Evolutionary conservation across 139 green algal genomes (phyloP).

Genomic region (Chlorella vulgaris): DNA sequence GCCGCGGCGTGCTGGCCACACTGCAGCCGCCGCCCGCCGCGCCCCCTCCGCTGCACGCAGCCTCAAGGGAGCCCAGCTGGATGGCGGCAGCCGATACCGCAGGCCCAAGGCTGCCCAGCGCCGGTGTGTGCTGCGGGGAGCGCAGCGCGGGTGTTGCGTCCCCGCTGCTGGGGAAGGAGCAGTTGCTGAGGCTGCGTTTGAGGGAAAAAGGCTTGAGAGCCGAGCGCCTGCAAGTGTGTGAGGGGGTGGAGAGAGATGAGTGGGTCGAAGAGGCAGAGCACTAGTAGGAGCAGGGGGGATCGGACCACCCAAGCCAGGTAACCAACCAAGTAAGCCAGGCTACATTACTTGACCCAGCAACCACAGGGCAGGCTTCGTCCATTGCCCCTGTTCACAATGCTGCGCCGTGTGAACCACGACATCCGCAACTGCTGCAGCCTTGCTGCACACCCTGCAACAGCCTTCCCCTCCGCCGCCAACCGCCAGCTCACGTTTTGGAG

Average conservation of each 20-base stretch:
- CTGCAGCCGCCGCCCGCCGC: neutral
- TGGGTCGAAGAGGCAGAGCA: too few relatives aligned
- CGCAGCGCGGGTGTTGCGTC: slow-evolving; percentile 22
- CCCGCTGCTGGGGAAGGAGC: slow-evolving; percentile 17
- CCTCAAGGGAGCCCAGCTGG: too few relatives aligned
- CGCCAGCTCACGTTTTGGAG: slow-evolving; percentile 11
- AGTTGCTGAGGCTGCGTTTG: slow-evolving; percentile 6
- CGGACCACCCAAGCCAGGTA: too few relatives aligned
- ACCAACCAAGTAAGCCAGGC: too few relatives aligned
- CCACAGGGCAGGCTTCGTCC: too few relatives aligned
- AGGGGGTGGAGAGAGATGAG: neutral
- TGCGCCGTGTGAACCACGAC: neutral
- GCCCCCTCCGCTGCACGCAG: neutral
- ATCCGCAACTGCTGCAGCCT: neutral
- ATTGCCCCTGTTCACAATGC: too few relatives aligned
- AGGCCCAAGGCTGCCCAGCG: neutral
- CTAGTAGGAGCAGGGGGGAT: too few relatives aligned
- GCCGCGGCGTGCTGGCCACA: neutral
- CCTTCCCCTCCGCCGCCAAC: neutral
- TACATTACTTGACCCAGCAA: too few relatives aligned
- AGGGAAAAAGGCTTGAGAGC: neutral
- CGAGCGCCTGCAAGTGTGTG: neutral
- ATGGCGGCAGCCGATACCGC: too few relatives aligned
- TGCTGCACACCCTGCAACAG: neutral
- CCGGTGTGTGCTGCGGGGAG: neutral